phyloP scores from a whole-genome alignment of 2,329 filamentous ascomycete species.

The Podosphaera leucotricha region DNA sequence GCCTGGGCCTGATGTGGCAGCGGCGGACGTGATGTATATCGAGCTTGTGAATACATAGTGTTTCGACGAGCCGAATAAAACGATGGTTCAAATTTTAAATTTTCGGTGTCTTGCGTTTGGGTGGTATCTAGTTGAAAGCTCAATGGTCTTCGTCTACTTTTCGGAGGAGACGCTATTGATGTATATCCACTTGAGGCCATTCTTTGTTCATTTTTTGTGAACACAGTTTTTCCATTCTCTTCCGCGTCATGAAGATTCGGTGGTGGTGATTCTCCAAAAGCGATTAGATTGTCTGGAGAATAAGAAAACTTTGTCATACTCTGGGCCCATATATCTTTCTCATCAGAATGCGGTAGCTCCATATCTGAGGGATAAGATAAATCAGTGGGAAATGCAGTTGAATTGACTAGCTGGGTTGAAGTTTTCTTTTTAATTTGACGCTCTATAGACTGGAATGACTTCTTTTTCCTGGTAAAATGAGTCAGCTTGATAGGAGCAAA shows the following conservation, averaged over 20 bases:
- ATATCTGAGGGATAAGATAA: conserved; percentile 12
- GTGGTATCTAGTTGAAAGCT: conserved; percentile 24
- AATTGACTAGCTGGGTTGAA: background rate
- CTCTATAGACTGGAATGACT: conserved; percentile 11
- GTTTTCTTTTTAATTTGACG: conserved; percentile 1
- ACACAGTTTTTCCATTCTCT: conserved; percentile 10
- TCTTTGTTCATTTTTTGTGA: conserved; percentile 14
- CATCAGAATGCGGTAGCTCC: conserved; percentile 8
- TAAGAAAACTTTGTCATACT: conserved; percentile 19
- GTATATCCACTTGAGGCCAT: conserved; percentile 8
- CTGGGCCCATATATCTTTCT: conserved; percentile 22
- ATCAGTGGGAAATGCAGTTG: background rate
- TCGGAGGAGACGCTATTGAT: conserved; percentile 15
- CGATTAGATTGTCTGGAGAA: conserved; percentile 20
- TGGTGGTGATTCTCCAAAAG: conserved; percentile 23
- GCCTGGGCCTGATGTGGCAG: conserved; percentile 52
- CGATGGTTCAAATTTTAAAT: conserved; percentile 22
- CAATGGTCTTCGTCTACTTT: conserved; percentile 22
- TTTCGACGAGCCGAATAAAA: conserved; percentile 22
- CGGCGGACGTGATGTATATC: conserved; percentile 32
- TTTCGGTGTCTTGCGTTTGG: conserved; percentile 19
- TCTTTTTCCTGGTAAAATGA: conserved; percentile 6
- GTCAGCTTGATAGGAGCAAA: conserved; percentile 3
- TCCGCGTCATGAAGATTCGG: conserved; percentile 17
- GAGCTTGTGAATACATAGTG: conserved; percentile 28